A percentile compares a stretch with the other conserved stretches of the same genome.
These are phyloP conservation scores for Ascobolus immersus DNA, from an alignment of 495 filamentous ascomycete species.

Conservation along the genomic window DNA sequence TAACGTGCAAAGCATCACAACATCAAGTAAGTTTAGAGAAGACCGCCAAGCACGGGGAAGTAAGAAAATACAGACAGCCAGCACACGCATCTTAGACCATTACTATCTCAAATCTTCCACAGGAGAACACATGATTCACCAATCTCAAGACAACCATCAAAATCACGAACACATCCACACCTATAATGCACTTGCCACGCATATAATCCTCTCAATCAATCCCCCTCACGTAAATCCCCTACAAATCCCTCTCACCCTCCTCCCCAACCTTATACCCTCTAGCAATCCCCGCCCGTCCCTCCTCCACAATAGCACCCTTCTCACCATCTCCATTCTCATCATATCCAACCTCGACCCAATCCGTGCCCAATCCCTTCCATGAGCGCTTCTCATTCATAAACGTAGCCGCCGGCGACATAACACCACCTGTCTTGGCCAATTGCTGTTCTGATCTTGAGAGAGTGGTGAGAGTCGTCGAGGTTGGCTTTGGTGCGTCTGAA, in stretches of 20 bases:
- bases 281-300: constrained; percentile 72
- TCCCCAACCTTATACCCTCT: constrained; percentile 65
- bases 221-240: too few relatives aligned
- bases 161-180: too few relatives aligned
- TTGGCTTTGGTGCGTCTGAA: constrained; percentile 12
- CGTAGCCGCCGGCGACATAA: constrained; percentile 74
- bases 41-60: too few relatives aligned
- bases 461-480: constrained; percentile 16
- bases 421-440: constrained; percentile 48
- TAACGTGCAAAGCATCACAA: too few relatives aligned
- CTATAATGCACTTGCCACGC: too few relatives aligned
- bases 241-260: constrained; percentile 8
- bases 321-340: constrained; percentile 22
- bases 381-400: constrained; percentile 57
- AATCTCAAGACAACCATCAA: too few relatives aligned
- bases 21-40: too few relatives aligned
- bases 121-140: too few relatives aligned
- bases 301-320: constrained; percentile 36
- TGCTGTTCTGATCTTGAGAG: constrained; percentile 5
- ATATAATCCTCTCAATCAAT: too few relatives aligned
- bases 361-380: constrained; percentile 80
- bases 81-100: too few relatives aligned
- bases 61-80: too few relatives aligned
- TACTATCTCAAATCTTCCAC: too few relatives aligned
- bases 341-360: constrained; percentile 44